Percentiles rank a stretch among this genome's conserved stretches.
These are phyloP conservation scores for Cornus kousa DNA, from an alignment of 148 eudicot genomes.

Conservation along the genomic window DNA sequence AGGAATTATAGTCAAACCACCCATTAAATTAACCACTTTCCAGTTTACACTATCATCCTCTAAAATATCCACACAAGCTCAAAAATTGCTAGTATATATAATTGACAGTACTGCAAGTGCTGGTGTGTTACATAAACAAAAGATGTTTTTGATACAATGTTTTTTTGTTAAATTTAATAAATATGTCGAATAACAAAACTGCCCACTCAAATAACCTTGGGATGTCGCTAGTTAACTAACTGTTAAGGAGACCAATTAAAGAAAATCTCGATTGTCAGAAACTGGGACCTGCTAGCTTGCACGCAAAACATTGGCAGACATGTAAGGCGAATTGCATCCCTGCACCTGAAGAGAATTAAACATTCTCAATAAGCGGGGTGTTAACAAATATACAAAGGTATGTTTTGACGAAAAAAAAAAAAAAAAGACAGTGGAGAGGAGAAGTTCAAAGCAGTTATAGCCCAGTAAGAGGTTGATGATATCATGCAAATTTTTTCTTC, in stretches of 20 bases:
- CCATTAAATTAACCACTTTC: not conserved
- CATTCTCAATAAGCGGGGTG: not conserved
- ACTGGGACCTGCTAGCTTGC: slow-evolving; percentile 19
- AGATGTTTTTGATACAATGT: too few relatives aligned
- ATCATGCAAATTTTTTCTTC: not conserved
- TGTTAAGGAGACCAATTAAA: too few relatives aligned
- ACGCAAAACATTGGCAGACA: slow-evolving; percentile 68
- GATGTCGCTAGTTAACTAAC: not conserved
- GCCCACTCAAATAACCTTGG: not conserved
- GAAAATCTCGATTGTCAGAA: not conserved
- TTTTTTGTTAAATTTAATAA: not conserved
- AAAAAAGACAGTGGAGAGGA: not conserved
- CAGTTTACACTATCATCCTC: not conserved
- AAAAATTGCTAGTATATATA: not conserved
- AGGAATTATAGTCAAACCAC: not conserved
- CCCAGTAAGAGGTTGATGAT: not conserved
- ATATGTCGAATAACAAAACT: not conserved
- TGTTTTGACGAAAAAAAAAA: not conserved
- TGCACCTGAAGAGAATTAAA: slow-evolving; percentile 47
- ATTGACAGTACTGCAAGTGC: not conserved
- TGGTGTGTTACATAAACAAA: not conserved
- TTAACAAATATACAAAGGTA: not conserved
- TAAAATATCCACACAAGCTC: not conserved
- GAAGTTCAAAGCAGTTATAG: not conserved
- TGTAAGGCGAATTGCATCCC: slow-evolving; percentile 80